These are phyloP conservation scores for Phytopythium montanum DNA, from an alignment of 352 stramenopile genomes.

Conservation along the genomic window DNA sequence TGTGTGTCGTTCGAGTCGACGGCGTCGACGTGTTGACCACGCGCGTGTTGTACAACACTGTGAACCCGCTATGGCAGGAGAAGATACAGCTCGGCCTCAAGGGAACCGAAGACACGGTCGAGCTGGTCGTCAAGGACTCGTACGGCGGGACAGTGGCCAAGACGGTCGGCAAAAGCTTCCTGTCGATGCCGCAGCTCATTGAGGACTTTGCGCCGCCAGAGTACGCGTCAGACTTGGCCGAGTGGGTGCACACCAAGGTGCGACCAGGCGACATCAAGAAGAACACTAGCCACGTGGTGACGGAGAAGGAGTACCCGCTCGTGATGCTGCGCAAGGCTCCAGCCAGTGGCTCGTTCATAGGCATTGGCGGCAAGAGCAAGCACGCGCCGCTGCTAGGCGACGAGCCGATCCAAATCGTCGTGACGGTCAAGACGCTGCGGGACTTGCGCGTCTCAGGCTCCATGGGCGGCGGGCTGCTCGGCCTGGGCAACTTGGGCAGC, in stretches of 20 bases:
- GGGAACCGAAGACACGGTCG: slow-evolving; percentile 50
- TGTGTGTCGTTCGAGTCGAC: slow-evolving; percentile 74
- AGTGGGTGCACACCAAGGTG: slow-evolving; percentile 80
- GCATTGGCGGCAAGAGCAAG: slow-evolving; percentile 11
- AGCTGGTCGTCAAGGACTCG: slow-evolving; percentile 84
- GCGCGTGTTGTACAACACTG: slow-evolving; percentile 79
- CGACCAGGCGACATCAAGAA: slow-evolving; percentile 77
- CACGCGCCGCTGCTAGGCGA: slow-evolving; percentile 32
- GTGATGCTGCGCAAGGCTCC: slow-evolving; percentile 61
- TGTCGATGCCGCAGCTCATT: slow-evolving; percentile 69
- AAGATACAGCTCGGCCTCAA: slow-evolving; percentile 57
- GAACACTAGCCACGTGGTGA: slow-evolving; percentile 74
- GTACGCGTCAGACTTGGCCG: slow-evolving; percentile 65
- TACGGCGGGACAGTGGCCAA: slow-evolving; percentile 76
- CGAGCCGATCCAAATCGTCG: slow-evolving; percentile 65
- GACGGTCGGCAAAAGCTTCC: slow-evolving; percentile 71
- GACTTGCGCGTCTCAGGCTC: slow-evolving; percentile 65
- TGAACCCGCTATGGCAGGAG: slow-evolving; percentile 81
- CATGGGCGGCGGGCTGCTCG: slow-evolving; percentile 61
- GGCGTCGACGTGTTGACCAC: slow-evolving; percentile 67
- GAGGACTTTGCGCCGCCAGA: slow-evolving; percentile 76
- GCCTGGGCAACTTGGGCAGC: slow-evolving; percentile 69
- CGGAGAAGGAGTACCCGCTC: slow-evolving; percentile 77
- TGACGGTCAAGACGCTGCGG: slow-evolving; percentile 54
- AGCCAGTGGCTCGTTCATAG: slow-evolving; percentile 16